These are phyloP conservation scores for Hordeum marinum DNA, from an alignment of 176 grass and related monocot genomes.

Conservation along the genomic window DNA sequence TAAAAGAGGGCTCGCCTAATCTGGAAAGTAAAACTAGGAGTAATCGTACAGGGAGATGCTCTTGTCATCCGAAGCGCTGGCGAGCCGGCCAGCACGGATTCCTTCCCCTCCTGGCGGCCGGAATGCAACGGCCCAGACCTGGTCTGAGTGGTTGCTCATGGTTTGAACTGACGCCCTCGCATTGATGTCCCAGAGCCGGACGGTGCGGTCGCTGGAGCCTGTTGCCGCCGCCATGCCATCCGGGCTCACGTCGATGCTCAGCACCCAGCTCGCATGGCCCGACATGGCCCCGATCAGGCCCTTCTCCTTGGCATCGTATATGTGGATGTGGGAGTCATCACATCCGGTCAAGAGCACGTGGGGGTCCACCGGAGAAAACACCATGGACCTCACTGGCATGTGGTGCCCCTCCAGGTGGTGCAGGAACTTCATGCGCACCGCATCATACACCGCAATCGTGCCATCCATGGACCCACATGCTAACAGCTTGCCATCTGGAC, in stretches of 20 bases:
- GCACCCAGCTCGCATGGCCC: constrained; percentile 76
- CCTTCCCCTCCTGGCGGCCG: constrained; percentile 57
- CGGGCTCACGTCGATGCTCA: constrained; percentile 67
- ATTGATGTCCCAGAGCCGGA: constrained; percentile 84
- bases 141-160: constrained; percentile 86
- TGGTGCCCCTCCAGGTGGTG: constrained; percentile 88
- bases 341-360: constrained; percentile 79
- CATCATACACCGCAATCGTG: constrained; percentile 65
- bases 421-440: constrained; percentile 69
- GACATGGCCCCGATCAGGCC: constrained; percentile 80
- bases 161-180: constrained; percentile 72
- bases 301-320: constrained; percentile 83
- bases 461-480: constrained; percentile 88
- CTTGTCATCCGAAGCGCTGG: constrained; percentile 79
- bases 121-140: constrained; percentile 83
- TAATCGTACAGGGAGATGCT: constrained; percentile 90
- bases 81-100: constrained; percentile 60
- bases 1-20: background rate
- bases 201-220: constrained; percentile 70
- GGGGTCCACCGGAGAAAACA: constrained; percentile 81
- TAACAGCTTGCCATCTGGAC: constrained; percentile 69
- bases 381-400: constrained; percentile 84
- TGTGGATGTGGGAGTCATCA: constrained; percentile 82
- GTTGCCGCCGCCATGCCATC: constrained; percentile 73
- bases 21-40: constrained; percentile 30